Evolutionary conservation across 2,329 filamentous ascomycete genomes (phyloP).

Genomic region (Fusarium brevicatenulatum): DNA sequence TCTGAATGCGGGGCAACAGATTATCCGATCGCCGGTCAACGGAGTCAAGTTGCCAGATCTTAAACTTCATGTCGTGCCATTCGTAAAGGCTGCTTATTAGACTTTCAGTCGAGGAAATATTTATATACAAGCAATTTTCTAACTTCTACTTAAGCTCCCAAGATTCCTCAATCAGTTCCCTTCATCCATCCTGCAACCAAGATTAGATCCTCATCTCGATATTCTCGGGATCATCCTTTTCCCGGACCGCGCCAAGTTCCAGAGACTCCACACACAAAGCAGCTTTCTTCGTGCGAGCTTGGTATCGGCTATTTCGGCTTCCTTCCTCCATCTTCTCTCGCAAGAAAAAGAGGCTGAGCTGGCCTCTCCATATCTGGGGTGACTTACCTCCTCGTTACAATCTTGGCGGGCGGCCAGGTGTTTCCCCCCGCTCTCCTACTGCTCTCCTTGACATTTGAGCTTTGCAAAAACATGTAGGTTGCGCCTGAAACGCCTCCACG

Average conservation of each 20-base stretch:
- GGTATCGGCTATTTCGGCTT: conserved; percentile 43
- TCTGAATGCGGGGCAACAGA: conserved; percentile 39
- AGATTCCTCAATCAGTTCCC: no score
- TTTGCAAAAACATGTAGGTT: conserved; percentile 46
- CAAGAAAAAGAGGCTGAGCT: conserved; percentile 44
- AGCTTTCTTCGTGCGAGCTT: conserved; percentile 37
- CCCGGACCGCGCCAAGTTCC: conserved; percentile 2
- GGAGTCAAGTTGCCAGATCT: not conserved
- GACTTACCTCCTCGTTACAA: conserved; percentile 28
- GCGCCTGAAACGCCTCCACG: conserved; percentile 33
- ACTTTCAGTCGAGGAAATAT: not conserved
- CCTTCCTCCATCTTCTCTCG: conserved; percentile 37
- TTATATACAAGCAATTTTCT: not conserved
- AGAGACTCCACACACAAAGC: conserved; percentile 22
- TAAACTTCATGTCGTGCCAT: not conserved
- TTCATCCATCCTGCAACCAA: not conserved
- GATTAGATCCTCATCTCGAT: not conserved
- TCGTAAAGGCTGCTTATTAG: not conserved
- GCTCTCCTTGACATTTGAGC: conserved; percentile 20
- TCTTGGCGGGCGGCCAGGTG: conserved; percentile 34
- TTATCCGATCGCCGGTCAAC: conserved; percentile 41
- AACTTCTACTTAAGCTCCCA: not conserved
- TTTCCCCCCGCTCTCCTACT: conserved; percentile 38
- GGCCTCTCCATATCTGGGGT: conserved; percentile 42
- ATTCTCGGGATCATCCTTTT: not conserved